Base-by-base conservation (phyloP, 2,329 filamentous ascomycete species). In the Apiospora saccharicola region DNA sequence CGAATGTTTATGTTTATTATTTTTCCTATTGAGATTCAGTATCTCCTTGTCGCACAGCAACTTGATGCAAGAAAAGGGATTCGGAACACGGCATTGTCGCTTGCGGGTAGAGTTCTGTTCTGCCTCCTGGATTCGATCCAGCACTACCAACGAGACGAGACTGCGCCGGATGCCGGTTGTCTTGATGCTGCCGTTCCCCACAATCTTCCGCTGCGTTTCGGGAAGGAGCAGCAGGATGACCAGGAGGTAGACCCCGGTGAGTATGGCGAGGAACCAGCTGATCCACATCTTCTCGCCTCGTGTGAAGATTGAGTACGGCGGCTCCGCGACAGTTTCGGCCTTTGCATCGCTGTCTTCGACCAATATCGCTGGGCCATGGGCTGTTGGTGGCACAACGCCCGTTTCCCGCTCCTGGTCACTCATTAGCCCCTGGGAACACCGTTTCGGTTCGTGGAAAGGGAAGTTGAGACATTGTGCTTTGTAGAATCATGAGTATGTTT, bases 301-400 rank as follows among this genome's bases (percentile, higher is more conserved):
- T 0, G 72, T 73, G 61, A 75, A 75, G n/a, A 69, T 68, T 2
- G 76, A 75, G 69, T 75, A 77, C 71, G 72, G 44, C 26, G 53
- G 26, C 7, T 37, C 53, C 24, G n/a, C 3, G 26, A 44, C 73
- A 34, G 13, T 46, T 5, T 46, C 44, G 19, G 4, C 44, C 5
- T 5, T 46, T 19, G 13, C 14, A 5, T 19, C 6, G 44, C 14
- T 19, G 2, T 46, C 44, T 19, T 46, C 44, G 44, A 7, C 14
- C 44, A 46, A 14, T 46, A 4, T 46, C 4, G 5, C 13, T 16
- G 44, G 44, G 4, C 6, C 2, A 19, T 46, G 14, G 44, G 14
- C 7, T 1, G 19, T 16, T 16, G 44, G 44, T 4, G 13, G 44
- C 14, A 19, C 16, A 19, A 3, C 44, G 14, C 44, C 44, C 44